phyloP scores from a whole-genome alignment of 1,139 yeast species.

The Pichia terricola region DNA sequence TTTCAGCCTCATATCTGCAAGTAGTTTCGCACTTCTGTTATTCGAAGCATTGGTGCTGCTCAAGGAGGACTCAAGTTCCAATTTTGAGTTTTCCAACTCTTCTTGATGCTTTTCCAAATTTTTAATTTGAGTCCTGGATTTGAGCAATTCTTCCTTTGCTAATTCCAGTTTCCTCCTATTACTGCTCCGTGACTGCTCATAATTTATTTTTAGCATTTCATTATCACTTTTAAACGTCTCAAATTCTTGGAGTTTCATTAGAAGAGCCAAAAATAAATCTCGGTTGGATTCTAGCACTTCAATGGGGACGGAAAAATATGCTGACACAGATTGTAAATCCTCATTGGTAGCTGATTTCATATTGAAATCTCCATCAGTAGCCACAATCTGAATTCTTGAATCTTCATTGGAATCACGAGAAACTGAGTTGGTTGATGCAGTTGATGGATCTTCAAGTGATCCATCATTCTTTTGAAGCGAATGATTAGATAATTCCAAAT shows the following conservation, averaged over 20 bases:
- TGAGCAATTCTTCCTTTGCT: conserved; percentile 25
- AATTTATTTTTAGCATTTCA: conserved; percentile 40
- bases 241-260: conserved; percentile 36
- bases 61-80: conserved; percentile 19
- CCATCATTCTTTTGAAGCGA: not conserved
- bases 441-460: not conserved
- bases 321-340: conserved; percentile 20
- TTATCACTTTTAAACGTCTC: conserved; percentile 44
- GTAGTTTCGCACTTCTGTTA: not conserved
- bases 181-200: conserved; percentile 42
- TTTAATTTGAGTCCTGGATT: conserved; percentile 4
- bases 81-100: conserved; percentile 23
- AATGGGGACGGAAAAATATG: conserved; percentile 31
- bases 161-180: conserved; percentile 28
- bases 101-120: conserved; percentile 23
- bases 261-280: conserved; percentile 29
- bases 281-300: conserved; percentile 20
- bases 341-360: conserved; percentile 5
- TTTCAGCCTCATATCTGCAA: conserved; percentile 16
- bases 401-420: no score
- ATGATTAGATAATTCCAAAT: not conserved
- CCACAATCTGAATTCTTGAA: no score
- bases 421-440: no score
- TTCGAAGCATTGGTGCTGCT: not conserved
- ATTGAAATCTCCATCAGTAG: not conserved